Base-by-base conservation (phyloP, 2,329 filamentous ascomycete genomes). In the Xylariaceae sp. region DNA sequence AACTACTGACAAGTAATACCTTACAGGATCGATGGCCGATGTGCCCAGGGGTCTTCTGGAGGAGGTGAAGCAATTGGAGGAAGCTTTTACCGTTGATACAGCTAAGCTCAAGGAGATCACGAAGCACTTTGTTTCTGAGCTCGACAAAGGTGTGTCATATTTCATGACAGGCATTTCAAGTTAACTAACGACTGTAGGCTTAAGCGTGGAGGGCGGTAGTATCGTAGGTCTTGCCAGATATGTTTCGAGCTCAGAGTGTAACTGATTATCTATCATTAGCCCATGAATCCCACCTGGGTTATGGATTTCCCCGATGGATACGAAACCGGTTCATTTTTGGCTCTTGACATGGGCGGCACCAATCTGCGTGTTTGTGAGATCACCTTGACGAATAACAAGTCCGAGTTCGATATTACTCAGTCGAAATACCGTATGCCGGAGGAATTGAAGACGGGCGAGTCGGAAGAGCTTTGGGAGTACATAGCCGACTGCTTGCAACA, bases 281-380 rank as follows among this genome's bases (percentile, higher is more conserved):
- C 92, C 56, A 96, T 97, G 92, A 96, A 96, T 75, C 88, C 92
- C 55, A 95, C 92, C 52, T 96, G 92, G 92, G 91, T 95, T 59
- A 91, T 95, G 84, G 83, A 83, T 44, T 90, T 90, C 71, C 92
- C 92, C 19, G 87, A 87, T 68, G 92, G 92, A 61, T 73, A 92
- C 61, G 92, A 96, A 72, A 88, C 85, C 8, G 92, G 92, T 57
- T 94, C 87, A 13, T 96, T 85, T 71, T 78, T 97, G 37, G 91
- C 92, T 51, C 79, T 97, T 40, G 92, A 97, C 69, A 95, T 97
- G 88, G 92, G 92, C 54, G 92, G 92, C 65, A 97, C 92, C 67
- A 97, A 97, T 72, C 76, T 96, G 58, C 88, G 92, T 70, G 92
- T 97, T 61, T 96, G 92, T 72, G 88, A 95, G 72, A 92, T 97